Percentiles rank a stretch among this genome's conserved stretches.
Evolutionary conservation across 352 stramenopile genomes (phyloP).

Genomic region (Elongisporangium anandrum): DNA sequence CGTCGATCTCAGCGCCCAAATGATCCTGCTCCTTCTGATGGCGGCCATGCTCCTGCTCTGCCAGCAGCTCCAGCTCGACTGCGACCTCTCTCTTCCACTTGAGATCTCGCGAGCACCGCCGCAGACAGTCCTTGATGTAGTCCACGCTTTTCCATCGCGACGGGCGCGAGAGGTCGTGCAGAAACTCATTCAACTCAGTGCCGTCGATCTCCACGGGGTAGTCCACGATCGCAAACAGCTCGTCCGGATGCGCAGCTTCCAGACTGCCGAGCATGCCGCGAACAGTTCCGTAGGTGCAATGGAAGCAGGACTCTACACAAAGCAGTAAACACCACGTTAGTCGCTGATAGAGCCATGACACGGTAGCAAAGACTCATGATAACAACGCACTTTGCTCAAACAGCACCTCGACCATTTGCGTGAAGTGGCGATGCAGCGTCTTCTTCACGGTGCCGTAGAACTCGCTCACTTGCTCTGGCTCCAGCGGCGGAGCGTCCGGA

Average conservation of each 20-base stretch:
- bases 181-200: constrained; percentile 58
- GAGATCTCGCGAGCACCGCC: constrained; percentile 68
- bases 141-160: constrained; percentile 81
- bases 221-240: constrained; percentile 67
- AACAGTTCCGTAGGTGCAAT: constrained; percentile 61
- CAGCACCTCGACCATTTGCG: constrained; percentile 52
- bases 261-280: constrained; percentile 43
- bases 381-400: constrained; percentile 54
- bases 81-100: constrained; percentile 77
- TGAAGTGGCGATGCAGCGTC: constrained; percentile 51
- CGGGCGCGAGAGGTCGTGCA: constrained; percentile 42
- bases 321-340: constrained; percentile 3
- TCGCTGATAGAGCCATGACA: not conserved
- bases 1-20: constrained; percentile 74
- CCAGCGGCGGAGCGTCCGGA: constrained; percentile 7
- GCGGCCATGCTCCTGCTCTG: constrained; percentile 50
- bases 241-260: constrained; percentile 40
- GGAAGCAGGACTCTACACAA: constrained; percentile 48
- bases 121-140: constrained; percentile 75
- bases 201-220: constrained; percentile 65
- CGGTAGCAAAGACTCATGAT: not conserved
- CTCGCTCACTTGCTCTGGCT: constrained; percentile 21
- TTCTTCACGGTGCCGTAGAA: constrained; percentile 42
- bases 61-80: constrained; percentile 64
- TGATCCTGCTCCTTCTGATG: constrained; percentile 39